phyloP scores from a whole-genome alignment of 2,329 filamentous ascomycete species.

The Atkinsonella hypoxylon region DNA sequence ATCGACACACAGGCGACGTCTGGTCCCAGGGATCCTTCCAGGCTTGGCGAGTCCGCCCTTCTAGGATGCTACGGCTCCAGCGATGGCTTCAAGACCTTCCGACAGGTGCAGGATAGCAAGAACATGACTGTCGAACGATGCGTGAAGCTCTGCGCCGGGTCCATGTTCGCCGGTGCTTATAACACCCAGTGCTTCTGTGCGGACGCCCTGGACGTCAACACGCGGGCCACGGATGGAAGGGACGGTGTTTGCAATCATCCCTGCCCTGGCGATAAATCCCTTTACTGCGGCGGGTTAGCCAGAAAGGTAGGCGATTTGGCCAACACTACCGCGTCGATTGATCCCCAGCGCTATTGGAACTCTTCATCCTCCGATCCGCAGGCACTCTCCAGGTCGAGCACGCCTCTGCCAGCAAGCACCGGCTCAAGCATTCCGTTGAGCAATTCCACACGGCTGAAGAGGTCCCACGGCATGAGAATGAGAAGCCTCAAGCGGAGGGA shows the following conservation, averaged over 20 bases:
- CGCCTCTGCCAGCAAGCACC: not conserved
- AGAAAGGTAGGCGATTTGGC: not conserved
- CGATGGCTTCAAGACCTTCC: slow-evolving; percentile 24
- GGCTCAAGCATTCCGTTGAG: not conserved
- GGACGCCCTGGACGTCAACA: slow-evolving; percentile 25
- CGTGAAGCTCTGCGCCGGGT: slow-evolving; percentile 22
- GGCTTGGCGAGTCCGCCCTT: slow-evolving; percentile 21
- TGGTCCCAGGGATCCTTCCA: slow-evolving; percentile 18
- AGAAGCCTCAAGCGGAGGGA: slow-evolving; percentile 13
- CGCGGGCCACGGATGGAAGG: slow-evolving; percentile 16
- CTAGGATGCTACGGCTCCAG: slow-evolving; percentile 31
- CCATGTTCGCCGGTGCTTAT: slow-evolving; percentile 28
- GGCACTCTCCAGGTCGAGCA: not conserved
- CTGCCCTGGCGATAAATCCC: slow-evolving; percentile 28
- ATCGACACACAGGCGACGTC: slow-evolving; percentile 4
- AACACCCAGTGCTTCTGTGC: slow-evolving; percentile 34
- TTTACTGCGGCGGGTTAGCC: slow-evolving; percentile 31
- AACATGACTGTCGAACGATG: slow-evolving; percentile 30
- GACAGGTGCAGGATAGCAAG: slow-evolving; percentile 13
- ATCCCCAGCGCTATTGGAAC: not conserved
- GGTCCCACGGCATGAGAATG: not conserved
- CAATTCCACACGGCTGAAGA: not conserved
- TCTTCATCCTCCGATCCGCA: not conserved
- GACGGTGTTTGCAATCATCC: slow-evolving; percentile 19
- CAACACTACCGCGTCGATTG: not conserved